Conservation (phyloP, 1,139 yeast species). For the Zhuliangozyma blackwelliae region DNA sequence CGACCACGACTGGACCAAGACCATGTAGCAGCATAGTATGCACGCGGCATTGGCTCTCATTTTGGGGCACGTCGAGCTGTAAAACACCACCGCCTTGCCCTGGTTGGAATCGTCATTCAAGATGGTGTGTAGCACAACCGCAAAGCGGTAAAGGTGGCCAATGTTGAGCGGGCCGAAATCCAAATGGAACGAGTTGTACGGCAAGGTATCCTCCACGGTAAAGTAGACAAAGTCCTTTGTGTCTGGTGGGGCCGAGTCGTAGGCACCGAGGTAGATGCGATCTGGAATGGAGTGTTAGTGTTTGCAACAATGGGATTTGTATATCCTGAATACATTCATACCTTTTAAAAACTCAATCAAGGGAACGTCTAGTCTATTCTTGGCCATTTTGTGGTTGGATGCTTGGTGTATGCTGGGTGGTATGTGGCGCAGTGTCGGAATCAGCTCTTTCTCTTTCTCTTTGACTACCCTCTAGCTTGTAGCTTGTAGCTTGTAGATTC, state of each 20-base stretch:
- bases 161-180: slow-evolving; percentile 96
- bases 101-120: slow-evolving; percentile 80
- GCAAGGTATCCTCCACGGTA: slow-evolving; percentile 87
- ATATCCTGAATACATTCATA: slow-evolving; percentile 16
- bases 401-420: neutral
- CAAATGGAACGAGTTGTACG: slow-evolving; percentile 87
- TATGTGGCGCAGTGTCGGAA: too few relatives aligned
- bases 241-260: slow-evolving; percentile 73
- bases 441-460: too few relatives aligned
- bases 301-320: neutral
- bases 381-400: slow-evolving; percentile 7
- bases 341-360: slow-evolving; percentile 45
- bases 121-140: slow-evolving; percentile 88
- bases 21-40: slow-evolving; percentile 89
- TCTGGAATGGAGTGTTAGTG: slow-evolving; percentile 35
- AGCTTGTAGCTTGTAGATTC: neutral
- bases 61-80: slow-evolving; percentile 76
- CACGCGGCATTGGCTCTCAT: slow-evolving; percentile 94
- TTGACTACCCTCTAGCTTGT: too few relatives aligned
- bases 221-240: slow-evolving; percentile 76
- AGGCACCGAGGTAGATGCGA: slow-evolving; percentile 88
- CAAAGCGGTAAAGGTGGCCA: slow-evolving; percentile 90
- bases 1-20: slow-evolving; percentile 93
- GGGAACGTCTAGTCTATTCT: slow-evolving; percentile 20
- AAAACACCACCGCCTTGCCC: slow-evolving; percentile 86